Conservation (phyloP, 257 asterid genomes). For the Primulina eburnea region DNA sequence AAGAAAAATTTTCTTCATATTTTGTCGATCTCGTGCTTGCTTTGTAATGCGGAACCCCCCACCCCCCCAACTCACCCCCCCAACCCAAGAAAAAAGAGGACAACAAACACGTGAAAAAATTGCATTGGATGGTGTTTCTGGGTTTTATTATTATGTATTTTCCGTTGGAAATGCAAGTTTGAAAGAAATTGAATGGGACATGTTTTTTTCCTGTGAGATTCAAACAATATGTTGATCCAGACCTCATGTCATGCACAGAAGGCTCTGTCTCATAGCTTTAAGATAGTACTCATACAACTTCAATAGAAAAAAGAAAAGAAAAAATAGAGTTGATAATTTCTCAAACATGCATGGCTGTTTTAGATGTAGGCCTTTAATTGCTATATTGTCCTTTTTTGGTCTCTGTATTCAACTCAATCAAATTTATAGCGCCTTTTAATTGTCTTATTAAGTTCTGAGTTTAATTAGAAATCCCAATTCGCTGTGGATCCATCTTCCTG, state of each 20-base stretch:
- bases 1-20: not conserved
- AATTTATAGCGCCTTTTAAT: not conserved
- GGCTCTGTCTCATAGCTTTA: not conserved
- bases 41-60: no score
- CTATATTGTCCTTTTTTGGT: not conserved
- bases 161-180: not conserved
- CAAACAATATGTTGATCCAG: conserved; percentile 1
- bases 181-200: not conserved
- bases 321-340: not conserved
- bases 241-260: not conserved
- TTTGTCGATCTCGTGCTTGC: no score
- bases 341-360: not conserved
- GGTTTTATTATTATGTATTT: not conserved
- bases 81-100: no score
- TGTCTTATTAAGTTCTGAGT: not conserved
- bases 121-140: not conserved
- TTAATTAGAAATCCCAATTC: not conserved
- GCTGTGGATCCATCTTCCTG: not conserved
- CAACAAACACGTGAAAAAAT: no score
- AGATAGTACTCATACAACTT: no score
- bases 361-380: not conserved
- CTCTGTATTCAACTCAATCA: not conserved
- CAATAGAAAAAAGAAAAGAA: no score
- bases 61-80: no score
- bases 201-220: not conserved